Evolutionary conservation across 805 yeast genomes (phyloP).

Genomic region (Suhomyces pyralidae): DNA sequence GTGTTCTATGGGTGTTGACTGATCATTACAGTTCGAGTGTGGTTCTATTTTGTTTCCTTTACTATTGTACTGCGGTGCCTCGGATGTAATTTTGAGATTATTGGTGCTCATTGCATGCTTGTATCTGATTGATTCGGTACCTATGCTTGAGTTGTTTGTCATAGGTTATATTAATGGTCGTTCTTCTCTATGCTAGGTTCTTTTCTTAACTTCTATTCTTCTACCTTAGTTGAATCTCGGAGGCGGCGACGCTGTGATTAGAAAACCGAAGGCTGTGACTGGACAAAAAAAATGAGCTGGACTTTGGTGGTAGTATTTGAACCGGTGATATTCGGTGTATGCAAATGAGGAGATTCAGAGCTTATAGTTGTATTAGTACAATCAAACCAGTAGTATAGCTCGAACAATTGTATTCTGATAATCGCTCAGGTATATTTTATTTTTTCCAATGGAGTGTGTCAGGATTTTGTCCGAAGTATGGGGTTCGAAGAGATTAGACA

Average conservation of each 20-base stretch:
- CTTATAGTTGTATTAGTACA: neutral
- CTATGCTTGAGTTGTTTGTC: neutral
- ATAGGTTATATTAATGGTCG: neutral
- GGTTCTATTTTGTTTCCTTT: constrained; percentile 3
- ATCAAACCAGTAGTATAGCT: neutral
- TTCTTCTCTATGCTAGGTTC: neutral
- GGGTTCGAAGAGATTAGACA: constrained; percentile 2
- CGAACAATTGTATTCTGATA: neutral
- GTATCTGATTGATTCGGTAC: neutral
- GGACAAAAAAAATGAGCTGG: neutral
- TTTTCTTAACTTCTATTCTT: neutral
- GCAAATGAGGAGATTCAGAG: neutral
- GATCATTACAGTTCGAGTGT: constrained; percentile 21
- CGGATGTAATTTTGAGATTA: neutral
- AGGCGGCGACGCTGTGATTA: neutral
- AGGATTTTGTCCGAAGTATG: constrained; percentile 2
- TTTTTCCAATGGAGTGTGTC: neutral
- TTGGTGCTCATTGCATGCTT: neutral
- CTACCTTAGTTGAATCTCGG: neutral
- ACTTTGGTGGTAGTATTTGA: neutral
- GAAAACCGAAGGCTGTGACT: neutral
- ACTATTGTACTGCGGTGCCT: neutral
- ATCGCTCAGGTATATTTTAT: neutral
- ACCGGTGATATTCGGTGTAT: neutral
- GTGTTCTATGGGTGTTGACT: constrained; percentile 26